Evolutionary conservation across 129 eudicot species (phyloP).

Genomic region (Saussurea involucrata): DNA sequence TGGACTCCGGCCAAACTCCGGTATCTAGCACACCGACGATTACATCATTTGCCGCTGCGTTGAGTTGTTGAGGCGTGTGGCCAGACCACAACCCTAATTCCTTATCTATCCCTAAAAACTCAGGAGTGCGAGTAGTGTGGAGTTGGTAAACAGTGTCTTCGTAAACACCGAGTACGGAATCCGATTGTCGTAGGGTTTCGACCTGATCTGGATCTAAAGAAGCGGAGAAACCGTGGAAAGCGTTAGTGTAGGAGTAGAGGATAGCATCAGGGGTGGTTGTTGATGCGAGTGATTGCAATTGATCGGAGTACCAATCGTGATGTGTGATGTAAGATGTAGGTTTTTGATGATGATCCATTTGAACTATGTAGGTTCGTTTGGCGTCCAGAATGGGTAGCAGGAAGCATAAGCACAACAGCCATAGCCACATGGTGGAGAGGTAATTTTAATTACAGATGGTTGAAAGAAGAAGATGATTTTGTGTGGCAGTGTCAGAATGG

Average conservation of each 20-base stretch:
- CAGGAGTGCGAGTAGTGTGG: slow-evolving; percentile 91
- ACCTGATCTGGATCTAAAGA: slow-evolving; percentile 34
- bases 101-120: slow-evolving; percentile 58
- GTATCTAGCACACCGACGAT: slow-evolving; percentile 79
- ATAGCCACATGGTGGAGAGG: not conserved
- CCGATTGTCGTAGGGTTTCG: slow-evolving; percentile 35
- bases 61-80: slow-evolving; percentile 35
- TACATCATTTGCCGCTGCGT: slow-evolving; percentile 51
- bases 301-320: slow-evolving; percentile 62
- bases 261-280: slow-evolving; percentile 33
- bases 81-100: slow-evolving; percentile 53
- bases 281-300: slow-evolving; percentile 44
- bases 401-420: slow-evolving; percentile 2
- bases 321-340: slow-evolving; percentile 53
- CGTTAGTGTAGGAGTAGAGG: slow-evolving; percentile 64
- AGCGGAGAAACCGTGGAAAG: slow-evolving; percentile 79
- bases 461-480: not conserved
- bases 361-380: slow-evolving; percentile 65
- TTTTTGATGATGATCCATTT: slow-evolving; percentile 49
- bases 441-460: not conserved
- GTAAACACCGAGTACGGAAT: slow-evolving; percentile 49
- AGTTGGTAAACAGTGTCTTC: slow-evolving; percentile 59
- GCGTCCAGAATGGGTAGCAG: not conserved
- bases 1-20: slow-evolving; percentile 79
- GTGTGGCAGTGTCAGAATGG: slow-evolving; percentile 7